Evolutionary conservation across 306 rosid species (phyloP).

Genomic region (Abrus precatorius): DNA sequence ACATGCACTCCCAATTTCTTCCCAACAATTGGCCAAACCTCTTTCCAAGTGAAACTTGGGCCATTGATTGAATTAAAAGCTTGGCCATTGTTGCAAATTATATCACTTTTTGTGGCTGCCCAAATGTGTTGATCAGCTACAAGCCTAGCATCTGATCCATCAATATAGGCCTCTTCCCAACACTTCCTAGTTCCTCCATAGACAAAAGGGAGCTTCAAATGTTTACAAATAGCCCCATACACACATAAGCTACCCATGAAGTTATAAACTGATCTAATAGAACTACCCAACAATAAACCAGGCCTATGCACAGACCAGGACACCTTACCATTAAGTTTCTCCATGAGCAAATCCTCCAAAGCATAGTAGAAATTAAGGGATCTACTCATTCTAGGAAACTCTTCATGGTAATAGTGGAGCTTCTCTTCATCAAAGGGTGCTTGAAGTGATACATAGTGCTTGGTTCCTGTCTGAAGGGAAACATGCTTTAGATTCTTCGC

Average conservation of each 20-base stretch:
- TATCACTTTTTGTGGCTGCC: constrained; percentile 65
- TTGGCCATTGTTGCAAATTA: constrained; percentile 50
- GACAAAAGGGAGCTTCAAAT: constrained; percentile 71
- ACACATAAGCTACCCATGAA: constrained; percentile 85
- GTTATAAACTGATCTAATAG: constrained; percentile 72
- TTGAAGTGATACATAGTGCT: constrained; percentile 76
- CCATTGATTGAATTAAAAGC: constrained; percentile 84
- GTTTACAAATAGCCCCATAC: constrained; percentile 81
- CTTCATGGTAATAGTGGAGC: constrained; percentile 61
- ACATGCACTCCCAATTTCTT: constrained; percentile 65
- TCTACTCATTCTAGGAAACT: constrained; percentile 59
- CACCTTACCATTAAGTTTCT: constrained; percentile 63
- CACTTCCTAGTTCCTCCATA: constrained; percentile 83
- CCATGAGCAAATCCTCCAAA: constrained; percentile 81
- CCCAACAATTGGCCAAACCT: constrained; percentile 77
- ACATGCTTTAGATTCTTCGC: constrained; percentile 72
- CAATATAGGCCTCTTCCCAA: constrained; percentile 83
- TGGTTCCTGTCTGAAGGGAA: constrained; percentile 93
- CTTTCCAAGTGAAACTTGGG: constrained; percentile 80
- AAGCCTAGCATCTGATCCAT: constrained; percentile 86
- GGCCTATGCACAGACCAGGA: constrained; percentile 90
- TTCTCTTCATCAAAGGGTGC: constrained; percentile 53
- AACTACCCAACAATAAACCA: constrained; percentile 79
- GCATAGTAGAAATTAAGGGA: constrained; percentile 74
- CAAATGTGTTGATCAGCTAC: constrained; percentile 94